Evolutionary conservation across 345 rosid species (phyloP), one percentile per base, ranked within the genome.

Genomic region (Murraya koenigii): DNA sequence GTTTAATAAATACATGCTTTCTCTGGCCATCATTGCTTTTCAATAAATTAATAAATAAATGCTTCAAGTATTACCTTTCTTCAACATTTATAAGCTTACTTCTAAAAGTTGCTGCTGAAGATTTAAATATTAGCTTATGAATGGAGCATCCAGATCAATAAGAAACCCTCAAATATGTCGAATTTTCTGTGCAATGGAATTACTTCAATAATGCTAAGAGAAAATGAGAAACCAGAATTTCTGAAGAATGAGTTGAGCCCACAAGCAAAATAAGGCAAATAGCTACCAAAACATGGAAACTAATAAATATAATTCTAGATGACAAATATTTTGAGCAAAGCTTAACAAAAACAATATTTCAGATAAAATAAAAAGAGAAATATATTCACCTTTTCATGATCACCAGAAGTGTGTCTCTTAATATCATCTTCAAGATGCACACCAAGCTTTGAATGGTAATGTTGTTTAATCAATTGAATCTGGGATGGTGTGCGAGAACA

Each of bases 401-500:
- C 94, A 47, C 89, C 92, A 39, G 88, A 77, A 35, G 85, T 75
- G 14, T 19, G 17, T 26, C 17, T 15, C 61, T 82, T 84, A 78
- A 90, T 82, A 54, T 85, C 94, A 44, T 83, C 82, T 85, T 92
- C 96, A 22, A 92, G 86, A 62, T 69, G 66, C 69, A 74, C 71
- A 26, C 86, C 86, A 64, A 83, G 85, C 69, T 75, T 87, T 54
- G 88, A 79, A 83, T 77, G 41, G 83, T 90, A 92, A 68, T 71
- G 85, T 65, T 92, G 92, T 75, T 86, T 87, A 74, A 92, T 78
- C n/a, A 77, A 47, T 72, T 87, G 93, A 75, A 92, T 87, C 83
- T 90, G 93, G 44, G 91, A 71, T 30, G 93, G 89, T 28, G 88
- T 87, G 14, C 94, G 91, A 52, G 92, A 88, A 77, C 92, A 88